These are phyloP conservation scores for Trypanosomatidae sp. DNA, from an alignment of 208 protist genomes.

Conservation along the genomic window DNA sequence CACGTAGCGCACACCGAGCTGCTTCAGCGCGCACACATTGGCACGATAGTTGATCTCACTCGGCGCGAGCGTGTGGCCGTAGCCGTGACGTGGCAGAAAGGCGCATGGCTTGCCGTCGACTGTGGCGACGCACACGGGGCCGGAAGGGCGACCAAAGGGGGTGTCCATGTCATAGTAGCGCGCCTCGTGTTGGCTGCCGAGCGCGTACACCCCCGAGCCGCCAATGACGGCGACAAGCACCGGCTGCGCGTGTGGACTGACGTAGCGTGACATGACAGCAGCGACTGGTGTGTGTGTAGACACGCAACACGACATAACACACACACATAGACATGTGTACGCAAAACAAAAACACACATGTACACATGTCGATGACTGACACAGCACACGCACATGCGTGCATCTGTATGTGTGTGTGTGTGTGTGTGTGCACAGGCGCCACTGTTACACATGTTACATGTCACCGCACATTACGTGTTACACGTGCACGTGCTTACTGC, in stretches of 20 bases:
- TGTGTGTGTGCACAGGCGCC: too few relatives aligned
- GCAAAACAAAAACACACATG: too few relatives aligned
- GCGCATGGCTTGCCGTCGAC: conserved; percentile 39
- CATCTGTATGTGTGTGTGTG: too few relatives aligned
- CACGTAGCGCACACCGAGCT: conserved; percentile 75
- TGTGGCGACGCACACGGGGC: conserved; percentile 43
- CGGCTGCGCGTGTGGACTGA: conserved; percentile 30
- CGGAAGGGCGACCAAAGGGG: conserved; percentile 74
- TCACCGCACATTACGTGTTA: too few relatives aligned
- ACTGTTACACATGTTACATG: too few relatives aligned
- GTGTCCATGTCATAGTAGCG: conserved; percentile 59
- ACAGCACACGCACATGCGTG: too few relatives aligned
- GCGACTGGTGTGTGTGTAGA: background rate
- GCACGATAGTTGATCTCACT: conserved; percentile 85
- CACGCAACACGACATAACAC: conserved; percentile 1
- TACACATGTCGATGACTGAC: too few relatives aligned
- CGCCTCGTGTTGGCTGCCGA: conserved; percentile 31
- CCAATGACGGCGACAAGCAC: conserved; percentile 75
- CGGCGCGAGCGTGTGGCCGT: conserved; percentile 59
- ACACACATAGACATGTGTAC: too few relatives aligned
- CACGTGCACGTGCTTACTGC: too few relatives aligned
- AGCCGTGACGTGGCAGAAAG: conserved; percentile 82
- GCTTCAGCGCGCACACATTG: conserved; percentile 87
- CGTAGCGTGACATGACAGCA: conserved; percentile 10
- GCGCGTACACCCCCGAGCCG: conserved; percentile 75